These are phyloP conservation scores for Trypanosoma scelopori DNA, from an alignment of 208 protist species.

Conservation along the genomic window DNA sequence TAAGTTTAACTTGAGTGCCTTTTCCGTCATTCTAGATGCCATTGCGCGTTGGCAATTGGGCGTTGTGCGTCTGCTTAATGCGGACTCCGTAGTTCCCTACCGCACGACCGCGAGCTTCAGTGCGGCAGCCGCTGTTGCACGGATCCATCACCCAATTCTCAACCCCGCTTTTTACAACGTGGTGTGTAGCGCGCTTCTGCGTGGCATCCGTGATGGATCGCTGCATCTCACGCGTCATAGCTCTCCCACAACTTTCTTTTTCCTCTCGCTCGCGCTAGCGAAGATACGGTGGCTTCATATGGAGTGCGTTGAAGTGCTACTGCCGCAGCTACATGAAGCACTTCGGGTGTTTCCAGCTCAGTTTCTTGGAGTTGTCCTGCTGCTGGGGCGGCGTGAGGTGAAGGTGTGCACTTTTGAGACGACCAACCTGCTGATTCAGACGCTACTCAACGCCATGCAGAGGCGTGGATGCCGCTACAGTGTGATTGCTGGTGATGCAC, in stretches of 20 bases:
- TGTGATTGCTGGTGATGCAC: conserved; percentile 1
- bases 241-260: conserved; percentile 49
- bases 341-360: conserved; percentile 47
- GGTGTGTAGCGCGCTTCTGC: conserved; percentile 32
- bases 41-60: conserved; percentile 48
- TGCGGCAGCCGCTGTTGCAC: conserved; percentile 3
- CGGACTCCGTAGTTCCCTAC: neutral
- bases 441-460: conserved; percentile 41
- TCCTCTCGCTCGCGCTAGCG: conserved; percentile 61
- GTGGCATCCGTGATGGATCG: conserved; percentile 27
- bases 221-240: conserved; percentile 25
- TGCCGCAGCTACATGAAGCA: conserved; percentile 41
- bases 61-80: conserved; percentile 15
- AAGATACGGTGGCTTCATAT: conserved; percentile 51
- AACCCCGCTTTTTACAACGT: conserved; percentile 39
- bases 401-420: conserved; percentile 30
- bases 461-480: conserved; percentile 27
- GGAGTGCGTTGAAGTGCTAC: conserved; percentile 36
- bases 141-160: conserved; percentile 37
- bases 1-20: conserved; percentile 8
- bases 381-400: conserved; percentile 63
- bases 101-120: neutral
- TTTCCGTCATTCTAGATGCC: conserved; percentile 45
- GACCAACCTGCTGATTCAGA: conserved; percentile 41
- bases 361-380: conserved; percentile 42